A percentile compares a stretch with the other conserved stretches of the same genome.
phyloP scores from a whole-genome alignment of 768 basidiomycete genomes.

The Psilocybe cyanescens region DNA sequence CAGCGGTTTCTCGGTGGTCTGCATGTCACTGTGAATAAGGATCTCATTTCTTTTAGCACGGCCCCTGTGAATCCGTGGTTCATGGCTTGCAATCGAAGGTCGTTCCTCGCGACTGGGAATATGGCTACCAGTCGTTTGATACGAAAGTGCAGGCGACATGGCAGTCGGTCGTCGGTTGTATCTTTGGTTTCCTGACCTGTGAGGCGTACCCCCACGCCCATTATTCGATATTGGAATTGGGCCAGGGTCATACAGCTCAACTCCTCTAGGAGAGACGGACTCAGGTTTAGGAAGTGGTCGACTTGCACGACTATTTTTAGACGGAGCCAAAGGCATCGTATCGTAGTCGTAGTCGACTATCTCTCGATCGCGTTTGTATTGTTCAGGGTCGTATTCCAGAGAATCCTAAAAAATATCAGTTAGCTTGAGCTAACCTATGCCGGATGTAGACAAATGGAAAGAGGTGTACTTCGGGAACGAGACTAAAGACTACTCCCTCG shows the following conservation, averaged over 20 bases:
- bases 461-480: not conserved
- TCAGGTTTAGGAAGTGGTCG: not conserved
- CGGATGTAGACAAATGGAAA: not conserved
- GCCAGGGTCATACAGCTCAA: not conserved
- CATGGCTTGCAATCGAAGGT: not conserved
- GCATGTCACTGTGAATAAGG: not conserved
- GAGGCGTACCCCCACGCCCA: not conserved
- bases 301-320: too few relatives aligned
- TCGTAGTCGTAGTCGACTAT: not conserved
- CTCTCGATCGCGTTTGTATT: conserved; percentile 2
- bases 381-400: conserved; percentile 7
- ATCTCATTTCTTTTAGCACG: not conserved
- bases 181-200: not conserved
- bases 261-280: not conserved
- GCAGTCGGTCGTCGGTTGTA: not conserved
- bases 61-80: not conserved
- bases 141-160: not conserved
- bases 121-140: not conserved
- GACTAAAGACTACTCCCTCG: conserved; percentile 2
- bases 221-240: not conserved
- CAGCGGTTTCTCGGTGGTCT: not conserved
- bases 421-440: not conserved
- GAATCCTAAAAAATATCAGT: not conserved
- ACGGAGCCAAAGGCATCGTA: not conserved
- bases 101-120: not conserved